Evolutionary conservation across 1,139 yeast genomes (phyloP).

Genomic region (Blastobotrys arbuscula): DNA sequence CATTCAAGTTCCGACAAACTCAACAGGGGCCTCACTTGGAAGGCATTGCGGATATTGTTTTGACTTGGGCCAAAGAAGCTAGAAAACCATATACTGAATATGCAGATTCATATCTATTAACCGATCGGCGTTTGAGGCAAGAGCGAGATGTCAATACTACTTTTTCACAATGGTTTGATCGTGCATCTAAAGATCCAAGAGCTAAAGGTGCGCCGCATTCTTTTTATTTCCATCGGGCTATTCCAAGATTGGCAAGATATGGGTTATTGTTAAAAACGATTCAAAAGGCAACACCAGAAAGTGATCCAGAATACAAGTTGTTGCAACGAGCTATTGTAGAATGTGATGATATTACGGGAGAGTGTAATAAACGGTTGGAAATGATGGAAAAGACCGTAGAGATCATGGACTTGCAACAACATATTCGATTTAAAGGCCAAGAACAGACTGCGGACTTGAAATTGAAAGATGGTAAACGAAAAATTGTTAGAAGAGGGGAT

Average conservation of each 20-base stretch:
- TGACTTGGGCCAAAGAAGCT: constrained; percentile 61
- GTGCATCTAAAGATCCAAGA: constrained; percentile 41
- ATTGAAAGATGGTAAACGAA: constrained; percentile 52
- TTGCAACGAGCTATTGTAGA: constrained; percentile 51
- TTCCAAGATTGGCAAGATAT: constrained; percentile 66
- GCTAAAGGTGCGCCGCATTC: constrained; percentile 51
- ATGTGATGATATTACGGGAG: constrained; percentile 41
- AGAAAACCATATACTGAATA: constrained; percentile 52
- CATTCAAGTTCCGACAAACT: constrained; percentile 44
- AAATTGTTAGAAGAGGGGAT: constrained; percentile 55
- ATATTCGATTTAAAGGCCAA: constrained; percentile 36
- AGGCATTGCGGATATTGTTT: constrained; percentile 59
- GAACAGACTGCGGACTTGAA: constrained; percentile 41
- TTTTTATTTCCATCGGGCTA: constrained; percentile 67
- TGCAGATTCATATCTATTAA: constrained; percentile 40
- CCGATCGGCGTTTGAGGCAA: constrained; percentile 31
- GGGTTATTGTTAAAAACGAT: constrained; percentile 64
- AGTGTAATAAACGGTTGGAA: constrained; percentile 45
- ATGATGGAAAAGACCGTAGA: constrained; percentile 39
- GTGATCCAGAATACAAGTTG: constrained; percentile 51
- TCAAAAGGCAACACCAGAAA: constrained; percentile 44
- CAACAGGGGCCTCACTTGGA: constrained; percentile 63
- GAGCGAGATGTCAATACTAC: constrained; percentile 42
- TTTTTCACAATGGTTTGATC: constrained; percentile 47
- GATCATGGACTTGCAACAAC: constrained; percentile 30